Evolutionary conservation across 2,329 filamentous ascomycete genomes (phyloP).

Genomic region (Alternaria ventricosa): DNA sequence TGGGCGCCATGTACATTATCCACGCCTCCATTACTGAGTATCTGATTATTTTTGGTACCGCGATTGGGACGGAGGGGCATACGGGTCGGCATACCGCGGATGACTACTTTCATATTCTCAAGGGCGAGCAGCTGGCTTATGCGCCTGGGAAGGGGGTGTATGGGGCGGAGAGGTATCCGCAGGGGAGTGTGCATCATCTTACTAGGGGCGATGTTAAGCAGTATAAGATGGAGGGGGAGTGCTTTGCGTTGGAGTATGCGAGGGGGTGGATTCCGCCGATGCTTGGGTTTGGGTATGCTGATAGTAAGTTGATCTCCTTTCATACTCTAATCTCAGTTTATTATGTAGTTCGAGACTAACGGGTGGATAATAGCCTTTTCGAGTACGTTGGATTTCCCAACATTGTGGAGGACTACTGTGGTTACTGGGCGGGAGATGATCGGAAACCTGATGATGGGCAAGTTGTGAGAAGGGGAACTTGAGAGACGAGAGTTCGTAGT

Average conservation of each 20-base stretch:
- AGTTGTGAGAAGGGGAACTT: conserved; percentile 17
- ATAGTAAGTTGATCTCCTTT: conserved; percentile 54
- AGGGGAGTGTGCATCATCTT: conserved; percentile 75
- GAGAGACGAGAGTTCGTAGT: neutral
- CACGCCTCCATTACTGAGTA: conserved; percentile 83
- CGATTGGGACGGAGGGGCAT: conserved; percentile 86
- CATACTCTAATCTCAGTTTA: neutral
- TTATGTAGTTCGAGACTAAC: neutral
- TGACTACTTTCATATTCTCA: conserved; percentile 93
- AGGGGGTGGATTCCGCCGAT: conserved; percentile 92
- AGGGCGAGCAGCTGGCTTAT: conserved; percentile 78
- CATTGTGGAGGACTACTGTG: conserved; percentile 77
- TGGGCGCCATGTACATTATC: conserved; percentile 91
- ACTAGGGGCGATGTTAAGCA: conserved; percentile 76
- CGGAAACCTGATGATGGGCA: conserved; percentile 62
- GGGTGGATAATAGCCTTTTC: conserved; percentile 58
- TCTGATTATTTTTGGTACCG: conserved; percentile 55
- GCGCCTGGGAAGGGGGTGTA: conserved; percentile 65
- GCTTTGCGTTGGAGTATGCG: conserved; percentile 84
- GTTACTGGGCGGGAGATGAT: conserved; percentile 81
- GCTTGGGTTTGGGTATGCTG: conserved; percentile 88
- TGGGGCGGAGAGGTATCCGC: conserved; percentile 71
- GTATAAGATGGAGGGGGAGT: conserved; percentile 78
- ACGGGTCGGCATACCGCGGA: conserved; percentile 87
- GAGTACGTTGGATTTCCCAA: conserved; percentile 85